These are phyloP conservation scores for Onygenales sp. DNA, from an alignment of 2,329 filamentous ascomycete genomes.

Conservation along the genomic window DNA sequence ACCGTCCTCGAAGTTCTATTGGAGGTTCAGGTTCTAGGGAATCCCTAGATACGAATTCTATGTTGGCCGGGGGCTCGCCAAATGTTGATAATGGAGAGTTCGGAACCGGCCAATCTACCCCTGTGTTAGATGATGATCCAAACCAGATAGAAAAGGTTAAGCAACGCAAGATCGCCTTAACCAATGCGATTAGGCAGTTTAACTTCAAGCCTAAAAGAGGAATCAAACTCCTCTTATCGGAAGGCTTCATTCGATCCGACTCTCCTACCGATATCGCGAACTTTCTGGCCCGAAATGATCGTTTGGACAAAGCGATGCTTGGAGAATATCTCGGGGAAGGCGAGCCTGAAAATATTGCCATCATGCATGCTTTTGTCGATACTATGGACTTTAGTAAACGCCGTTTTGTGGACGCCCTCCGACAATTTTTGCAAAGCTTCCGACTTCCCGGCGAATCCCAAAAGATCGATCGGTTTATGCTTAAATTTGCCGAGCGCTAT, in stretches of 20 bases:
- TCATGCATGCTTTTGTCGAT: conserved; percentile 98
- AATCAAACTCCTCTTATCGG: conserved; percentile 70
- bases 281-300: conserved; percentile 73
- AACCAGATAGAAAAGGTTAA: conserved; percentile 92
- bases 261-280: conserved; percentile 70
- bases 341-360: conserved; percentile 85
- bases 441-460: conserved; percentile 91
- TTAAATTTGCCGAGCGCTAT: conserved; percentile 96
- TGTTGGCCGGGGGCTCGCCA: conserved; percentile 47
- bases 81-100: conserved; percentile 47
- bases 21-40: conserved; percentile 56
- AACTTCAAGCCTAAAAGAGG: conserved; percentile 97
- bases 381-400: conserved; percentile 86
- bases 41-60: conserved; percentile 61
- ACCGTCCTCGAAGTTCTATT: conserved; percentile 37
- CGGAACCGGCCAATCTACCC: conserved; percentile 53
- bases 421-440: conserved; percentile 89
- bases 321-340: conserved; percentile 94
- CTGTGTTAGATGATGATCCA: conserved; percentile 75
- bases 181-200: conserved; percentile 81
- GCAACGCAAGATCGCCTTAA: conserved; percentile 82
- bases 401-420: conserved; percentile 83
- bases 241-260: conserved; percentile 78
- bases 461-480: conserved; percentile 98
- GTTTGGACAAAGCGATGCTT: conserved; percentile 81